Conservation (phyloP, 2,329 filamentous ascomycete genomes). For the Penicillium sp. region DNA sequence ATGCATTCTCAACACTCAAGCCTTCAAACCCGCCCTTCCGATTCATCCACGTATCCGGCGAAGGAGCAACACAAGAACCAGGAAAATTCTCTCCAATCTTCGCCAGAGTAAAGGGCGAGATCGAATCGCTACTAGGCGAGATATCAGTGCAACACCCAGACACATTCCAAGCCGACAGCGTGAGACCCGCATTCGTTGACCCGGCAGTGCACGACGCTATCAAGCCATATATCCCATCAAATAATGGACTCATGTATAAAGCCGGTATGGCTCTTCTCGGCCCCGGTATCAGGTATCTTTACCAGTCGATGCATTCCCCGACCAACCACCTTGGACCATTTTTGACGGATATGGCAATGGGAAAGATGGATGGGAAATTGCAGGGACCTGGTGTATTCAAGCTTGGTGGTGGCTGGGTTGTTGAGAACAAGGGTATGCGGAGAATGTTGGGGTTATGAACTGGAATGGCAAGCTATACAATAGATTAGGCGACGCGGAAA, state of each 20-base stretch:
- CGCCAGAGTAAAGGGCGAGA: conserved; percentile 68
- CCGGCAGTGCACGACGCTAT: conserved; percentile 36
- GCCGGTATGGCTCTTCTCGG: conserved; percentile 27
- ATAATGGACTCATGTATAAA: conserved; percentile 32
- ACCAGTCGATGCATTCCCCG: conserved; percentile 38
- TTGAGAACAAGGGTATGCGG: conserved; percentile 22
- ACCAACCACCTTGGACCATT: conserved; percentile 54
- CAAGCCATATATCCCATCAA: conserved; percentile 40
- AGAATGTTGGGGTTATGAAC: conserved; percentile 17
- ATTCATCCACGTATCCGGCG: conserved; percentile 73
- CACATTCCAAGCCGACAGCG: conserved; percentile 58
- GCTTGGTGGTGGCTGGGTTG: conserved; percentile 18
- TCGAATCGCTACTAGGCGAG: conserved; percentile 63
- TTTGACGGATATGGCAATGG: conserved; percentile 52
- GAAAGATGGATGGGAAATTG: conserved; percentile 14
- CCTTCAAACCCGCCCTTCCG: conserved; percentile 57
- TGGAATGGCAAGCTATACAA: not conserved
- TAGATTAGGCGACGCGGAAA: not conserved
- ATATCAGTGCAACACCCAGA: conserved; percentile 47
- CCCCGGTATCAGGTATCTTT: conserved; percentile 23
- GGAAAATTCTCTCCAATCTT: conserved; percentile 62
- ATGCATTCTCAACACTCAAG: conserved; percentile 59
- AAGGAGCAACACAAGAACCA: conserved; percentile 48
- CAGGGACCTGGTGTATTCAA: conserved; percentile 16
- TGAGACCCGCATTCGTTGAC: conserved; percentile 67